Evolutionary conservation across 2,329 filamentous ascomycete genomes (phyloP).

Genomic region (Cytospora paraplurivora): DNA sequence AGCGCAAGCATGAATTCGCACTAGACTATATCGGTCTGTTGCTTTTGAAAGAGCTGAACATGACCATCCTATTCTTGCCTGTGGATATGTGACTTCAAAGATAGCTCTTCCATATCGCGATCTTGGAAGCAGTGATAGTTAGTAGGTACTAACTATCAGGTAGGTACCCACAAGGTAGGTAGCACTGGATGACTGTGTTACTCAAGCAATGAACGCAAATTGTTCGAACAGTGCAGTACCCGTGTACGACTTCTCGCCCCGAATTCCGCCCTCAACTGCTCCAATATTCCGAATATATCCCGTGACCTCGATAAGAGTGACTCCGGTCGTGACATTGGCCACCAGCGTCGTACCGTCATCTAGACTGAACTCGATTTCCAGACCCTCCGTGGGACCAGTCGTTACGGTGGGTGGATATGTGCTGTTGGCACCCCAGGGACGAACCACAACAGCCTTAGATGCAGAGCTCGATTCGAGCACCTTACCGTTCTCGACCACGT

Average conservation of each 20-base stretch:
- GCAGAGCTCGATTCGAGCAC: slow-evolving; percentile 10
- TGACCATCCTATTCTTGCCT: too few relatives aligned
- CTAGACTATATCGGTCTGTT: too few relatives aligned
- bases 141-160: too few relatives aligned
- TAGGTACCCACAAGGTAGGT: too few relatives aligned
- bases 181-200: too few relatives aligned
- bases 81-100: too few relatives aligned
- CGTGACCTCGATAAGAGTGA: background rate
- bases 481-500: slow-evolving; percentile 35
- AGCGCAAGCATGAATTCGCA: too few relatives aligned
- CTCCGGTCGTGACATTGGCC: slow-evolving; percentile 13
- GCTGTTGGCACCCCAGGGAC: slow-evolving; percentile 18
- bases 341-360: slow-evolving; percentile 1
- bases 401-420: slow-evolving; percentile 9
- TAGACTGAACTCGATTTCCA: slow-evolving; percentile 11
- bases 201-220: slow-evolving; percentile 11
- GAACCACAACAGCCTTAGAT: slow-evolving; percentile 5
- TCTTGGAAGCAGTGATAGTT: too few relatives aligned
- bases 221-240: slow-evolving; percentile 8
- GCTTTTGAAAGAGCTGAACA: too few relatives aligned
- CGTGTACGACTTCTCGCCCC: background rate
- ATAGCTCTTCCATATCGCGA: too few relatives aligned
- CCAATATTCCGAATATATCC: slow-evolving; percentile 14
- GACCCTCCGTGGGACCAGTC: slow-evolving; percentile 5
- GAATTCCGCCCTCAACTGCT: background rate